Evolutionary conservation across 1,284 basidiomycete genomes (phyloP).

Genomic region (Ganoderma lucidum): DNA sequence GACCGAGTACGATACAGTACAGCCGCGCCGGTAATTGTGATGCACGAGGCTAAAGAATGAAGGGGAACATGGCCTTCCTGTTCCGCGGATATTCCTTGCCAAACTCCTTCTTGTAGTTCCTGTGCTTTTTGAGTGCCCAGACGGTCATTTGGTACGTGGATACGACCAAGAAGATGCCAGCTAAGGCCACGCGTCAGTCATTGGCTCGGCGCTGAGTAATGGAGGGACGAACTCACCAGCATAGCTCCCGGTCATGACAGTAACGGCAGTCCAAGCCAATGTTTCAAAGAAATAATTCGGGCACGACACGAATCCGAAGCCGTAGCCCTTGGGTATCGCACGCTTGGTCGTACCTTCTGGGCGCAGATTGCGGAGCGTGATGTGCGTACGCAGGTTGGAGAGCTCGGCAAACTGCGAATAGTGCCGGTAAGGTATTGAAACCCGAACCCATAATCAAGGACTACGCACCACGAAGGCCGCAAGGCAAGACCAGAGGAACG

Average conservation of each 20-base stretch:
- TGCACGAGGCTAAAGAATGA: constrained; percentile 53
- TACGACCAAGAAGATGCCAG: constrained; percentile 66
- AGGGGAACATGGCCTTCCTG: constrained; percentile 87
- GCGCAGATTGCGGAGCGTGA: constrained; percentile 85
- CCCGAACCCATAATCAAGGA: constrained; percentile 11
- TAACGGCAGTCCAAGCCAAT: constrained; percentile 80
- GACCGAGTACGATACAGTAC: background rate
- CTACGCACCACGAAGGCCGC: constrained; percentile 79
- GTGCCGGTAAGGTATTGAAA: background rate
- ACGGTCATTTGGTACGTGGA: constrained; percentile 79
- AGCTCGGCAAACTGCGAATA: constrained; percentile 78
- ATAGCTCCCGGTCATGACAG: constrained; percentile 81
- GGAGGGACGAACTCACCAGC: constrained; percentile 61
- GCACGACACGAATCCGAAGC: constrained; percentile 87
- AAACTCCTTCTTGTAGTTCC: constrained; percentile 93
- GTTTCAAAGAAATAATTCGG: constrained; percentile 98
- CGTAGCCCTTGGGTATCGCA: constrained; percentile 87
- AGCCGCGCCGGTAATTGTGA: background rate
- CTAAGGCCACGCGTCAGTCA: constrained; percentile 59
- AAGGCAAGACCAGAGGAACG: constrained; percentile 74
- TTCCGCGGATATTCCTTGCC: constrained; percentile 82
- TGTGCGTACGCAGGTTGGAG: constrained; percentile 88
- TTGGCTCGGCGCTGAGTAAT: constrained; percentile 14
- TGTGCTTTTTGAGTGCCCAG: constrained; percentile 96
- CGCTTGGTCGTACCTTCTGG: constrained; percentile 84